A percentile compares a stretch with the other conserved stretches of the same genome.
Conservation (phyloP, 345 rosid species). For the Eucalyptus albens region DNA sequence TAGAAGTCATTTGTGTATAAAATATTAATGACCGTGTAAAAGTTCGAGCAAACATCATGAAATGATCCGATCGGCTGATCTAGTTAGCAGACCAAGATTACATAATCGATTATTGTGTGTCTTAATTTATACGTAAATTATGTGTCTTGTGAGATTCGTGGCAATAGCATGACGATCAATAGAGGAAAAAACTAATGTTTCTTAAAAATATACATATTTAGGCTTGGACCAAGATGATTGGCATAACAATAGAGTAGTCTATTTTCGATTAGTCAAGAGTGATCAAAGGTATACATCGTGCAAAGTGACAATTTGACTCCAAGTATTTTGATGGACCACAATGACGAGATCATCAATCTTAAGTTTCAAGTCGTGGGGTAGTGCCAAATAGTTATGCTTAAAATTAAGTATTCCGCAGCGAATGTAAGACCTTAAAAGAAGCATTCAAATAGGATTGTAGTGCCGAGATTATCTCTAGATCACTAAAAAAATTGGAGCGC, state of each 20-base stretch:
- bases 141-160: not conserved
- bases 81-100: not conserved
- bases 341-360: not conserved
- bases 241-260: not conserved
- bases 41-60: not conserved
- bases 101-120: not conserved
- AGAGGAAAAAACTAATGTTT: not conserved
- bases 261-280: no score
- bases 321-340: not conserved
- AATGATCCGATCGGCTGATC: not conserved
- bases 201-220: not conserved
- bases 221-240: not conserved
- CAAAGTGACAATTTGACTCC: not conserved
- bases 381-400: not conserved
- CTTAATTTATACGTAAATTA: not conserved
- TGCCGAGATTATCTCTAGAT: no score
- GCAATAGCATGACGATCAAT: not conserved
- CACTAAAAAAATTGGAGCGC: fast-evolving
- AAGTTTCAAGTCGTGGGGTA: fast-evolving
- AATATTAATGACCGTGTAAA: not conserved
- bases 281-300: not conserved
- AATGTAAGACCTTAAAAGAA: not conserved
- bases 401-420: not conserved
- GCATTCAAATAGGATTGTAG: fast-evolving
- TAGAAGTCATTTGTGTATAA: not conserved